Conservation (phyloP, 371 early-diverging fungal genomes). For the Apophysomyces sp. region DNA sequence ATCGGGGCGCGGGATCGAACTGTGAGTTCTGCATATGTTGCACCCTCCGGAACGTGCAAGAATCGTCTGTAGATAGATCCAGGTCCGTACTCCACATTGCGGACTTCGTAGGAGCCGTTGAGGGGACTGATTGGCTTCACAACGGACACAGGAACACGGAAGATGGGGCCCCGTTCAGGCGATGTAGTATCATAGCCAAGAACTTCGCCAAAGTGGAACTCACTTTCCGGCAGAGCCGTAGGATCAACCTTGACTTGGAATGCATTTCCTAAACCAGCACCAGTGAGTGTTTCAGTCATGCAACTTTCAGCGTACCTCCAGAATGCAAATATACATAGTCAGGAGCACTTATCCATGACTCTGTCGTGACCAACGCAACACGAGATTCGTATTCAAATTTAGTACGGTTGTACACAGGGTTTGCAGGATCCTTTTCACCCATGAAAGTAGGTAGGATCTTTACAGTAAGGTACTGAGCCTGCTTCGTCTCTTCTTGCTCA, state of each 20-base stretch:
- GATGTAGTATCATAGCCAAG: slow-evolving; percentile 76
- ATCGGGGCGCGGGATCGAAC: slow-evolving; percentile 36
- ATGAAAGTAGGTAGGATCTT: slow-evolving; percentile 77
- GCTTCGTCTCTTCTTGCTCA: slow-evolving; percentile 71
- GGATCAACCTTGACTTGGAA: slow-evolving; percentile 86
- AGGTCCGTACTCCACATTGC: slow-evolving; percentile 67
- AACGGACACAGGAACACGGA: slow-evolving; percentile 88
- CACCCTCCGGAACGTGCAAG: slow-evolving; percentile 79
- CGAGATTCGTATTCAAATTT: slow-evolving; percentile 81
- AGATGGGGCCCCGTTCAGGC: slow-evolving; percentile 77
- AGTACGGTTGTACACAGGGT: slow-evolving; percentile 58
- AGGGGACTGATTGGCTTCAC: slow-evolving; percentile 71
- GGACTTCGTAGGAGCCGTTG: slow-evolving; percentile 52
- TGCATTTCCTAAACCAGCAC: slow-evolving; percentile 38
- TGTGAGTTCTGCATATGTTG: slow-evolving; percentile 65
- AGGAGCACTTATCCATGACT: slow-evolving; percentile 81
- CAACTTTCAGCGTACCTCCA: slow-evolving; percentile 33
- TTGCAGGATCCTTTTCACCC: slow-evolving; percentile 60
- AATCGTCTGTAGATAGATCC: slow-evolving; percentile 82
- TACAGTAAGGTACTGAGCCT: slow-evolving; percentile 58
- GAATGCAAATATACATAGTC: slow-evolving; percentile 75
- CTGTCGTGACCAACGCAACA: slow-evolving; percentile 69
- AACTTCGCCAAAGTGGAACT: slow-evolving; percentile 79
- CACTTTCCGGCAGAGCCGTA: slow-evolving; percentile 68
- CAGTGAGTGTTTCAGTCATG: neutral